phyloP scores from a whole-genome alignment of 805 yeast genomes.

The Ogataea zsoltii region DNA sequence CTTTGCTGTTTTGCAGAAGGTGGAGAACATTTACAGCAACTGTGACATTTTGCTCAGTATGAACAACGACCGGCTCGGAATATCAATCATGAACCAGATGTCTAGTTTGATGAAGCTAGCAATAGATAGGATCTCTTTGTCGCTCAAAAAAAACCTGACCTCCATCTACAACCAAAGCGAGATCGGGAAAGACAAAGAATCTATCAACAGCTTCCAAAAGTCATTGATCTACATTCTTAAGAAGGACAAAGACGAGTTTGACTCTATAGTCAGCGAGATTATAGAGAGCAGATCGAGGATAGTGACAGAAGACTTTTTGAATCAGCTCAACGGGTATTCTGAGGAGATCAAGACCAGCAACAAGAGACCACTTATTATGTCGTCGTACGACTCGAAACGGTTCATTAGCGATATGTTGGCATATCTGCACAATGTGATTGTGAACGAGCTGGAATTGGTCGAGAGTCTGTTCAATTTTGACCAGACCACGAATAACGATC shows the following conservation, averaged over 20 bases:
- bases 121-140: slow-evolving; percentile 52
- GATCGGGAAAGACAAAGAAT: slow-evolving; percentile 19
- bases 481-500: slow-evolving; percentile 24
- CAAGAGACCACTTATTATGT: slow-evolving; percentile 52
- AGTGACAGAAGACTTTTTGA: slow-evolving; percentile 65
- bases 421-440: slow-evolving; percentile 79
- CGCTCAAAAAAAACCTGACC: slow-evolving; percentile 33
- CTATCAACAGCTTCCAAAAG: slow-evolving; percentile 31
- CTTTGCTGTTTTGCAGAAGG: slow-evolving; percentile 58
- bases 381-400: slow-evolving; percentile 78
- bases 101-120: slow-evolving; percentile 52
- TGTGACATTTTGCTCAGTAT: slow-evolving; percentile 71
- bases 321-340: slow-evolving; percentile 48
- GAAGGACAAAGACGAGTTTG: slow-evolving; percentile 51
- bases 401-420: slow-evolving; percentile 88
- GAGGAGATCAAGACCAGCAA: slow-evolving; percentile 19
- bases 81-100: slow-evolving; percentile 61
- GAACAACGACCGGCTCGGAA: slow-evolving; percentile 66
- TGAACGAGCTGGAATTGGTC: slow-evolving; percentile 81
- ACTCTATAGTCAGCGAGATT: slow-evolving; percentile 60
- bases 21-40: slow-evolving; percentile 62
- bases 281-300: slow-evolving; percentile 66
- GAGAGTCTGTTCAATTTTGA: slow-evolving; percentile 55
- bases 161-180: slow-evolving; percentile 25
- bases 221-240: slow-evolving; percentile 32